Evolutionary conservation across 2,329 filamentous ascomycete species (phyloP).

Genomic region (Cylindrodendrum hubeiense): DNA sequence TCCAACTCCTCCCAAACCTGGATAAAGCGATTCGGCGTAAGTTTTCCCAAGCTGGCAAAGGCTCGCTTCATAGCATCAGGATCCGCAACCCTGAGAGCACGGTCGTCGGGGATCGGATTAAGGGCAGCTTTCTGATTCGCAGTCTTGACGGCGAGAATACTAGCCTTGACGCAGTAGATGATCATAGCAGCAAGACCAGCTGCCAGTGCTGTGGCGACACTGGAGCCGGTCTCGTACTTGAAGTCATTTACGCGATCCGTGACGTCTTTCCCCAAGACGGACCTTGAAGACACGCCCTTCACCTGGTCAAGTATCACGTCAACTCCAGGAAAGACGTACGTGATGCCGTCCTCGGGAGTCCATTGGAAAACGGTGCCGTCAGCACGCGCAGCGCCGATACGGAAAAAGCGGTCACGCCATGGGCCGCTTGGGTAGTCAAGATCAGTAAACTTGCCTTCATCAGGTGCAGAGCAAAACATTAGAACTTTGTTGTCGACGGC

Average conservation of each 20-base stretch:
- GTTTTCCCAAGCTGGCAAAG: not conserved
- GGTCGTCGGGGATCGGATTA: not conserved
- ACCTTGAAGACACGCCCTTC: too few relatives aligned
- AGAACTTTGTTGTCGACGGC: constrained; percentile 14
- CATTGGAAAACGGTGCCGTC: constrained; percentile 16
- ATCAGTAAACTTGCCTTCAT: not conserved
- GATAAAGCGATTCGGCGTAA: not conserved
- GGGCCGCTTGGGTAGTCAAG: constrained; percentile 16
- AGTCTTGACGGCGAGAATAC: not conserved
- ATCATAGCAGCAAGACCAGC: constrained; percentile 46
- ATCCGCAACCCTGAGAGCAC: not conserved
- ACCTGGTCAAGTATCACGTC: constrained; percentile 1
- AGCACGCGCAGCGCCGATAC: constrained; percentile 19
- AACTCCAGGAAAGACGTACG: constrained; percentile 20
- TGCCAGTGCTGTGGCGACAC: constrained; percentile 45
- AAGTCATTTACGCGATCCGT: not conserved
- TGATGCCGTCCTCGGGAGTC: not conserved
- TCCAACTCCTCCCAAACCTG: not conserved
- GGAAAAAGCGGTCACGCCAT: constrained; percentile 1
- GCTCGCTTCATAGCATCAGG: not conserved
- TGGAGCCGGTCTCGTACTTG: constrained; percentile 33
- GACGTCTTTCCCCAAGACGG: too few relatives aligned
- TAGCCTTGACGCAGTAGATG: constrained; percentile 38
- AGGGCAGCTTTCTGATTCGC: not conserved
- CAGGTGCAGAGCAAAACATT: constrained; percentile 27